Conservation (phyloP, 768 basidiomycete genomes). For the Tylopilus subfusipes region DNA sequence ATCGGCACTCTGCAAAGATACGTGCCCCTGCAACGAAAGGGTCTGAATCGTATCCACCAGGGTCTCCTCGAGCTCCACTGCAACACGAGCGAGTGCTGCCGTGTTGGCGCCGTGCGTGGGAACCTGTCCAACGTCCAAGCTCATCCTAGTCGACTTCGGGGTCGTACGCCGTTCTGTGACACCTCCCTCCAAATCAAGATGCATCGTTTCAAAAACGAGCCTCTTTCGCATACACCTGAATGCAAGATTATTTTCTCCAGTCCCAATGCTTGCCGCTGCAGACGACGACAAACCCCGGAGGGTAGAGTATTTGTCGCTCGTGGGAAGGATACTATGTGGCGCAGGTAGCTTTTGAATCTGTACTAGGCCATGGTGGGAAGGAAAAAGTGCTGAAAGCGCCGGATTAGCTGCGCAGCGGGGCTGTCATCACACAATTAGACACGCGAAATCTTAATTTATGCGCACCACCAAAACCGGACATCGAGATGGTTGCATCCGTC, state of each 20-base stretch:
- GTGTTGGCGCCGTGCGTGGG: constrained; percentile 20
- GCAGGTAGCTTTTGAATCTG: constrained; percentile 74
- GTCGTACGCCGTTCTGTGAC: constrained; percentile 71
- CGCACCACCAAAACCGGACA: constrained; percentile 78
- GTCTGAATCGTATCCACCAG: constrained; percentile 2
- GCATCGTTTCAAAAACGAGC: constrained; percentile 86
- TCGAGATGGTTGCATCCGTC: constrained; percentile 68
- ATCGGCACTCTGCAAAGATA: constrained; percentile 3
- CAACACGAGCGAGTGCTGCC: constrained; percentile 36
- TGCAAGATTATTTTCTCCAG: constrained; percentile 94
- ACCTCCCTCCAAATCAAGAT: constrained; percentile 84
- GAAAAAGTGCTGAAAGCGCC: constrained; percentile 68
- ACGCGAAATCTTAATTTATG: constrained; percentile 10
- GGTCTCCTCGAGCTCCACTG: constrained; percentile 43
- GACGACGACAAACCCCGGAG: constrained; percentile 75
- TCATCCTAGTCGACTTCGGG: constrained; percentile 34
- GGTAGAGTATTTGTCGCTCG: constrained; percentile 79
- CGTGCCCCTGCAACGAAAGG: constrained; percentile 3
- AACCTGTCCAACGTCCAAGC: constrained; percentile 15
- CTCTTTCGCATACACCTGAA: constrained; percentile 90
- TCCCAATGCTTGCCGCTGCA: constrained; percentile 48
- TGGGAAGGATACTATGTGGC: constrained; percentile 66
- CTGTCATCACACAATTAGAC: constrained; percentile 6
- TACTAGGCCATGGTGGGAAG: constrained; percentile 83
- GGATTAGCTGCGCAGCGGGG: constrained; percentile 57